Evolutionary conservation across 2,329 filamentous ascomycete species (phyloP), one percentile per base, ranked within the genome.

Genomic region (Ustulina deusta): DNA sequence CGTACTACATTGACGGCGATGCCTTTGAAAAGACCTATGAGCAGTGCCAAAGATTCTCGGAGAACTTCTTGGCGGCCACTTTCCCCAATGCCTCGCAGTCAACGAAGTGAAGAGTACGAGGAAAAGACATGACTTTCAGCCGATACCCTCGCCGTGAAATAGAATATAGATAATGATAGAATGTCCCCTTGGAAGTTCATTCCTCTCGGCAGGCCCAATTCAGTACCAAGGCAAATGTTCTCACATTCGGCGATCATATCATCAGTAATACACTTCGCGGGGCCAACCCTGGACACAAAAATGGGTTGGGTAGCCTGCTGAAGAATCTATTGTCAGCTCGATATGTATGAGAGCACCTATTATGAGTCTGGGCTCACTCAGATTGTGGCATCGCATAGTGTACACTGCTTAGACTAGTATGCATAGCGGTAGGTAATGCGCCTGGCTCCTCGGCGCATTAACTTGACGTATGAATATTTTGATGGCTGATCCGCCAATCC

Each of bases 21-120:
- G 94, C 93, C 1, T 98, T 98, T 77, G 88, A 91, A 74, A 88
- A 86, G 76, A 93, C 94, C n/a, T 98, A 92, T 80, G 89, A 95
- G 81, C 94, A 97, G 84, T 91, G 91, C 70, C 82, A 85, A 67
- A 84, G 91, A 69, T 97, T 97, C 78, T 90, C 92, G 1, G 86
- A 85, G 77, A 93, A 91, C 63, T 94, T 97, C 74, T 74, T 97
- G 71, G 84, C 86, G 74, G 84, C 90, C 52, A 82, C 89, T 36
- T 82, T 89, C 64, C 81, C 82, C 1, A 76, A 81, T 22, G 65
- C 69, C 6, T 27, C 69, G 9, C 61, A 51, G 49, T 57, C 69
- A 46, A 58, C 51, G 40, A 73, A 15, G n/a, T 71, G 63, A 71
- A 52, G 38, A 63, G 22, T 15, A 6, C 32, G 38, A 40, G n/a